These are phyloP conservation scores for Cerioporus squamosus DNA, from an alignment of 1,284 basidiomycete species.

Conservation along the genomic window DNA sequence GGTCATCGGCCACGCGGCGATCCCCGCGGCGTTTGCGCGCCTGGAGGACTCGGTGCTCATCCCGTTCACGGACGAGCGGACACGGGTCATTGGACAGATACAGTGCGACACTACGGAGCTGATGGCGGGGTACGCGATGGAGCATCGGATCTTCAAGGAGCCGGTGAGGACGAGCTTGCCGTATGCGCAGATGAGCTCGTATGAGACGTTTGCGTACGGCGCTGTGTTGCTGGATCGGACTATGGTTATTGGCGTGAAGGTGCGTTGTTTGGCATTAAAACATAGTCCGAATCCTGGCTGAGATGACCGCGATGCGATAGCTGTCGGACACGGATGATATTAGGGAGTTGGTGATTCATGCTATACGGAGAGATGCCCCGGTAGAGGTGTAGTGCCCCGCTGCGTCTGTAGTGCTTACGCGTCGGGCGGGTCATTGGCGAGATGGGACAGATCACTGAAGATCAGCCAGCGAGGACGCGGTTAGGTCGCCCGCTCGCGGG, in stretches of 20 bases:
- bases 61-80: constrained; percentile 22
- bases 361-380: constrained; percentile 5
- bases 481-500: too few relatives aligned
- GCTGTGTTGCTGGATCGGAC: constrained; percentile 21
- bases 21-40: background rate
- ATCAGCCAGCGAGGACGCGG: too few relatives aligned
- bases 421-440: too few relatives aligned
- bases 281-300: background rate
- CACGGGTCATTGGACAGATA: constrained; percentile 20
- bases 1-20: too few relatives aligned
- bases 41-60: constrained; percentile 14
- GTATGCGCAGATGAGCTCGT: constrained; percentile 25
- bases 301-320: background rate
- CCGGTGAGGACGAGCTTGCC: constrained; percentile 23
- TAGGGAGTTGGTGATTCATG: constrained; percentile 20
- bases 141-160: constrained; percentile 24
- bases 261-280: background rate
- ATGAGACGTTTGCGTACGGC: constrained; percentile 22
- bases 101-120: constrained; percentile 22
- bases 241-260: constrained; percentile 25
- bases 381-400: background rate
- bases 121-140: constrained; percentile 15
- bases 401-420: too few relatives aligned
- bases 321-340: constrained; percentile 22
- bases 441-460: too few relatives aligned